Percentiles rank a stretch among this genome's conserved stretches.
Evolutionary conservation across 164 flowering plant species (phyloP).

Genomic region (Pachysandra terminalis): DNA sequence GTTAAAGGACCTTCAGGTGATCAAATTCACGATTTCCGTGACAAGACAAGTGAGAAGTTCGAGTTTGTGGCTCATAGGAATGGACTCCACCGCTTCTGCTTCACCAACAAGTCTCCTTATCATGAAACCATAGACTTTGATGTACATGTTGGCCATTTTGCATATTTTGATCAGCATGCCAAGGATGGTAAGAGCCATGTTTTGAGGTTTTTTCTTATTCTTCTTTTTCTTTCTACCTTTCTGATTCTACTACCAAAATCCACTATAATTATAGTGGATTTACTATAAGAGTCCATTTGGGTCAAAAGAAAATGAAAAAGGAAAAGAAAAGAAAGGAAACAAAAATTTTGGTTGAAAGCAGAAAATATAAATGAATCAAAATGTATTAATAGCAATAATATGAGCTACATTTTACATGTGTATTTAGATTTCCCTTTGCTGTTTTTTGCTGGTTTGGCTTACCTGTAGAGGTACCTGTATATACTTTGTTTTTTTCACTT

Average conservation of each 20-base stretch:
- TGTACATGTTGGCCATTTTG: slow-evolving; percentile 48
- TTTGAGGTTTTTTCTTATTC: slow-evolving; percentile 5
- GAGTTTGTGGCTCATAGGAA: slow-evolving; percentile 70
- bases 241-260: background rate
- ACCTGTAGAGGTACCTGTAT: no score
- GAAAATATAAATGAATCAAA: no score
- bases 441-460: no score
- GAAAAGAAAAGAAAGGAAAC: no score
- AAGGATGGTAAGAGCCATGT: slow-evolving; percentile 45
- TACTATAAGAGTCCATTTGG: no score
- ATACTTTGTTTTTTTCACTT: no score
- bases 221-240: background rate
- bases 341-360: no score
- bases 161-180: slow-evolving; percentile 55
- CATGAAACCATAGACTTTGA: slow-evolving; percentile 65
- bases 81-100: slow-evolving; percentile 86
- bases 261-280: no score
- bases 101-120: slow-evolving; percentile 63
- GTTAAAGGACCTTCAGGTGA: slow-evolving; percentile 88
- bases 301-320: no score
- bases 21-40: slow-evolving; percentile 80
- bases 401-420: no score
- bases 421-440: no score
- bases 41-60: slow-evolving; percentile 67
- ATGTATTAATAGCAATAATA: no score